phyloP scores from a whole-genome alignment of 2,329 filamentous ascomycete genomes.

The Colletotrichum sp. region DNA sequence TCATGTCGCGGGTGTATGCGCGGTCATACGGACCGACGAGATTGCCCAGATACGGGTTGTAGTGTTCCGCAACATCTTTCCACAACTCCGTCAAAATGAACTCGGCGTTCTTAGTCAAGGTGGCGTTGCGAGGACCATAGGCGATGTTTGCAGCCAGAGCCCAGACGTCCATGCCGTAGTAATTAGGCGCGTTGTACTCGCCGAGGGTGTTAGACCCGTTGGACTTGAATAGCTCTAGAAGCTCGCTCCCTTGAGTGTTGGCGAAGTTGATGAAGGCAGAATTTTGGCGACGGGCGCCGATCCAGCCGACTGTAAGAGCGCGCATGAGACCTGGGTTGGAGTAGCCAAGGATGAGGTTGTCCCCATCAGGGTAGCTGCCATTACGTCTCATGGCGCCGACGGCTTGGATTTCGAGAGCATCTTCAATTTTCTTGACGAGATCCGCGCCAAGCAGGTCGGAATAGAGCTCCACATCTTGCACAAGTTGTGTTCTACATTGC shows the following conservation, averaged over 20 bases:
- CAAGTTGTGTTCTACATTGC: constrained; percentile 30
- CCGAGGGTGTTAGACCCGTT: constrained; percentile 35
- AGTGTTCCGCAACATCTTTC: constrained; percentile 38
- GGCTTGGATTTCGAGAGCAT: constrained; percentile 38
- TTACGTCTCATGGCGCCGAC: constrained; percentile 44
- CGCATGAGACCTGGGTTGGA: constrained; percentile 48
- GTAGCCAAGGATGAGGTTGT: constrained; percentile 43
- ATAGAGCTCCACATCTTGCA: constrained; percentile 40
- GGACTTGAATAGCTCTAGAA: constrained; percentile 33
- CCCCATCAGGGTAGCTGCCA: constrained; percentile 38
- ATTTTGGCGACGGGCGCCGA: constrained; percentile 42
- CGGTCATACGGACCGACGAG: constrained; percentile 40
- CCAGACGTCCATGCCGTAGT: constrained; percentile 46
- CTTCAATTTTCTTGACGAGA: constrained; percentile 38
- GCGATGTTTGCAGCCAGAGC: constrained; percentile 41
- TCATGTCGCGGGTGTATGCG: constrained; percentile 43
- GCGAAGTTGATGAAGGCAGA: constrained; percentile 40
- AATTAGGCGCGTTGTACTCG: constrained; percentile 45
- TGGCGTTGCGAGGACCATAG: constrained; percentile 34
- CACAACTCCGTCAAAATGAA: constrained; percentile 35
- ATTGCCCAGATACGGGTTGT: constrained; percentile 39
- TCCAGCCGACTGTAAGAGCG: constrained; percentile 42
- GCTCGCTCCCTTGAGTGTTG: constrained; percentile 32
- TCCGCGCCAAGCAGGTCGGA: constrained; percentile 30
- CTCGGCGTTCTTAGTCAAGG: constrained; percentile 32